phyloP scores from a whole-genome alignment of 176 grass and related monocot species.

The Olyra latifolia region DNA sequence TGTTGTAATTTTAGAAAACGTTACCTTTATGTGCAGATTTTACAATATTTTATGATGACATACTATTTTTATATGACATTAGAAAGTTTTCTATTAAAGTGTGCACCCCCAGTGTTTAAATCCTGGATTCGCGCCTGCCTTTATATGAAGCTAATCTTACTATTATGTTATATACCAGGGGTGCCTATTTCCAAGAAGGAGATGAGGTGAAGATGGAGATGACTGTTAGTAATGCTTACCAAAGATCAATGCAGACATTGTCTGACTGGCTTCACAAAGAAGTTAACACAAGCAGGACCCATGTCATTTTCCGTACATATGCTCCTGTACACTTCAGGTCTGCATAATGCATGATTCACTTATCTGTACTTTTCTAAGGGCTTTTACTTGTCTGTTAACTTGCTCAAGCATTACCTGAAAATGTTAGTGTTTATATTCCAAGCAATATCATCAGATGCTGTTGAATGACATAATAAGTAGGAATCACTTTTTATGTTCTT shows the following conservation, averaged over 20 bases:
- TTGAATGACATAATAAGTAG: not conserved
- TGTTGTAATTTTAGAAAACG: no score
- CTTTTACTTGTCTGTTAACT: not conserved
- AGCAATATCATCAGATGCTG: no score
- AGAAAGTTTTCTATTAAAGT: no score
- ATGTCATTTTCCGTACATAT: constrained; percentile 76
- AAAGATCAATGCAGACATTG: constrained; percentile 59
- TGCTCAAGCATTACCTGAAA: not conserved
- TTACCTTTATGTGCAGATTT: no score
- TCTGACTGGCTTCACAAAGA: constrained; percentile 63
- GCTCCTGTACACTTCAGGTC: constrained; percentile 90
- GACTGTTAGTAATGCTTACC: constrained; percentile 56
- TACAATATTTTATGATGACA: no score
- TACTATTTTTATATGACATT: no score
- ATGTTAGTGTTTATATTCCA: not conserved
- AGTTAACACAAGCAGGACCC: constrained; percentile 66
- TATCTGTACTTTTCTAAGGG: not conserved
- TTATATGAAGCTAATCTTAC: not conserved
- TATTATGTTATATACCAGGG: constrained; percentile 43
- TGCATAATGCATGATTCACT: not conserved
- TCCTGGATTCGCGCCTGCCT: no score
- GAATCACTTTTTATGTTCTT: not conserved
- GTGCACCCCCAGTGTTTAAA: no score
- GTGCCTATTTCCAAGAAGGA: constrained; percentile 74
- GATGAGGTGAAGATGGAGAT: constrained; percentile 8